These are phyloP conservation scores for Boletus eberwhitei DNA, from an alignment of 768 basidiomycete genomes.

Conservation along the genomic window DNA sequence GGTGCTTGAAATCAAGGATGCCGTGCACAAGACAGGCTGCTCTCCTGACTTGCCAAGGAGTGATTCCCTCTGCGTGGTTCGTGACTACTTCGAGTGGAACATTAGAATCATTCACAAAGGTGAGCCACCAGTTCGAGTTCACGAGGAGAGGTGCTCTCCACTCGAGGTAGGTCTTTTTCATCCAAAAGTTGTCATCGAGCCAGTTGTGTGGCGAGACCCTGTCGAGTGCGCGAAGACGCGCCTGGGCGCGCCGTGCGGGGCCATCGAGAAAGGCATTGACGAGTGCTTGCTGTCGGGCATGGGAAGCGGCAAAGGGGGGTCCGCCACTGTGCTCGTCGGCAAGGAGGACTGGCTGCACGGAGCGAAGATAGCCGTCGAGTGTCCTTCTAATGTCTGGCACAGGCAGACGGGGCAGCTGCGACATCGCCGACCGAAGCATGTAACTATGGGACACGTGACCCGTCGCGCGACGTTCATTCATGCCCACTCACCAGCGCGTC, in stretches of 20 bases:
- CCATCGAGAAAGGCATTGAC: conserved; percentile 15
- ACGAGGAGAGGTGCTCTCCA: conserved; percentile 82
- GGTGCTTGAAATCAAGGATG: conserved; percentile 67
- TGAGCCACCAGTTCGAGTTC: conserved; percentile 96
- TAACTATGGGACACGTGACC: conserved; percentile 6
- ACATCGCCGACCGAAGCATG: conserved; percentile 23
- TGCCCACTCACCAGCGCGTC: conserved; percentile 33
- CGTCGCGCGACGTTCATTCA: not conserved
- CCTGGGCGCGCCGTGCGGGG: conserved; percentile 18
- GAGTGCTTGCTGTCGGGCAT: conserved; percentile 18
- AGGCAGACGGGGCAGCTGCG: conserved; percentile 65
- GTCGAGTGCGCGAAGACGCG: conserved; percentile 61
- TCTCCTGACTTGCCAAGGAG: conserved; percentile 81
- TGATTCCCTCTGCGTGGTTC: conserved; percentile 39
- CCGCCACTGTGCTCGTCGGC: conserved; percentile 67
- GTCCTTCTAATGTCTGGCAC: conserved; percentile 76
- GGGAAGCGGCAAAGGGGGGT: conserved; percentile 37
- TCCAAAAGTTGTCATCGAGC: conserved; percentile 94
- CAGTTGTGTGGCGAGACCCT: conserved; percentile 83
- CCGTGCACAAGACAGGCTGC: conserved; percentile 80
- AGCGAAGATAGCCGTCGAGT: conserved; percentile 72
- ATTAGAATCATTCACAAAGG: conserved; percentile 69
- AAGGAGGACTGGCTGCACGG: conserved; percentile 73
- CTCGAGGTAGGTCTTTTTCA: conserved; percentile 81
- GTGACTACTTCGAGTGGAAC: conserved; percentile 45